A percentile compares a stretch with the other conserved stretches of the same genome.
These are phyloP conservation scores for Benincasa hispida DNA, from an alignment of 306 rosid genomes.

Conservation along the genomic window DNA sequence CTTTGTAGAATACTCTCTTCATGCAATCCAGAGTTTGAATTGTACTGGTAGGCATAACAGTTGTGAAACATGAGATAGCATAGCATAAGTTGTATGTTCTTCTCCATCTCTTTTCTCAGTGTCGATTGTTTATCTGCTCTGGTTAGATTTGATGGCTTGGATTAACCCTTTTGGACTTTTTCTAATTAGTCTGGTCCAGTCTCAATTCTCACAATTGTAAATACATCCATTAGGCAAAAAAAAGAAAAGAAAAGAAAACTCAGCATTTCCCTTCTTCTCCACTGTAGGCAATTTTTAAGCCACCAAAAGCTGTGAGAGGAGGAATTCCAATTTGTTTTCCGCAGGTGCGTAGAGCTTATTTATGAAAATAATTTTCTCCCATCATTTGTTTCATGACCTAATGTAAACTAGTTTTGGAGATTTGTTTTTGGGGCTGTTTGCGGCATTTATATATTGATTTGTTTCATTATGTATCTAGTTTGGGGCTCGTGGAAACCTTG, in stretches of 20 bases:
- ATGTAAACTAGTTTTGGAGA: slow-evolving; percentile 21
- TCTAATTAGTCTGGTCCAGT: background rate
- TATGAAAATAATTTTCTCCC: background rate
- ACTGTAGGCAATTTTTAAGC: slow-evolving; percentile 56
- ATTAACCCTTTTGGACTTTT: background rate
- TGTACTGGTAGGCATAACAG: background rate
- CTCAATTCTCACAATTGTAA: background rate
- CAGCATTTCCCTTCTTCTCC: background rate
- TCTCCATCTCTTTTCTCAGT: background rate
- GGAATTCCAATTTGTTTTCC: slow-evolving; percentile 95
- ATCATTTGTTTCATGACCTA: background rate
- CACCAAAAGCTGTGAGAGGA: slow-evolving; percentile 75
- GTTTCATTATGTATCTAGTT: slow-evolving; percentile 26
- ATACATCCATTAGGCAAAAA: background rate
- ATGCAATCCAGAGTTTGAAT: background rate
- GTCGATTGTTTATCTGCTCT: background rate
- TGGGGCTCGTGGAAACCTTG: slow-evolving; percentile 59
- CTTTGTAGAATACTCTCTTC: background rate
- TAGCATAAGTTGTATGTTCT: background rate
- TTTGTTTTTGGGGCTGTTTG: background rate
- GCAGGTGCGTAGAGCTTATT: slow-evolving; percentile 31
- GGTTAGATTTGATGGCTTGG: background rate
- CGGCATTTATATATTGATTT: background rate
- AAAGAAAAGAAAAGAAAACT: background rate
- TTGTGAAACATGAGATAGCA: background rate